Percentiles rank a stretch among this genome's conserved stretches.
phyloP scores from a whole-genome alignment of 176 grass and related monocot genomes.

The Eragrostis nindensis region DNA sequence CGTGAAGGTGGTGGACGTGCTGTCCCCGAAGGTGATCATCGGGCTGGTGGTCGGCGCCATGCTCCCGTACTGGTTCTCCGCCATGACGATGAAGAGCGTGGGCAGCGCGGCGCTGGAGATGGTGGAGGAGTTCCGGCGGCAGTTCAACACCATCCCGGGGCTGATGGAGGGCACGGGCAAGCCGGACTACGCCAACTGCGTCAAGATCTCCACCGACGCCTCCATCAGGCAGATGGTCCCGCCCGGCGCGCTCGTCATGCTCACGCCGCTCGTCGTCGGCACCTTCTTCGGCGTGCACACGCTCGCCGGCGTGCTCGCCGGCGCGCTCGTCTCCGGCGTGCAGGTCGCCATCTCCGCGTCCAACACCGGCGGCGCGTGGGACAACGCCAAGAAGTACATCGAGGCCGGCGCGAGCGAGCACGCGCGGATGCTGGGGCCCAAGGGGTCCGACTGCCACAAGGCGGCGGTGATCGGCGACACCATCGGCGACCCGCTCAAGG shows the following conservation, averaged over 20 bases:
- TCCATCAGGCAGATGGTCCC: slow-evolving; percentile 60
- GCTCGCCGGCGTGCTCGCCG: slow-evolving; percentile 53
- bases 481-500: slow-evolving; percentile 59
- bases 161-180: slow-evolving; percentile 47
- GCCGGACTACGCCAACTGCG: slow-evolving; percentile 53
- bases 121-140: slow-evolving; percentile 58
- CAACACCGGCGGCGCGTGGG: slow-evolving; percentile 58
- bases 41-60: slow-evolving; percentile 58
- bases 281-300: slow-evolving; percentile 56
- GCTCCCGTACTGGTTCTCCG: slow-evolving; percentile 69
- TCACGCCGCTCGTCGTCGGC: slow-evolving; percentile 54
- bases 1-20: slow-evolving; percentile 35
- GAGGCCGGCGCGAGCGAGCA: slow-evolving; percentile 61
- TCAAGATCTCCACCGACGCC: slow-evolving; percentile 61
- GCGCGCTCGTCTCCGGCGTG: slow-evolving; percentile 52
- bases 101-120: slow-evolving; percentile 51
- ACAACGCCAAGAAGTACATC: slow-evolving; percentile 72
- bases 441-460: slow-evolving; percentile 53
- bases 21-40: slow-evolving; percentile 50
- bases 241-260: slow-evolving; percentile 59
- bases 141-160: slow-evolving; percentile 54
- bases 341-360: slow-evolving; percentile 64
- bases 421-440: slow-evolving; percentile 49
- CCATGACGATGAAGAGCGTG: slow-evolving; percentile 68
- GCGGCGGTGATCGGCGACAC: slow-evolving; percentile 62